phyloP scores from a whole-genome alignment of 2,329 filamentous ascomycete genomes.

The Xylariomycetidae sp. region DNA sequence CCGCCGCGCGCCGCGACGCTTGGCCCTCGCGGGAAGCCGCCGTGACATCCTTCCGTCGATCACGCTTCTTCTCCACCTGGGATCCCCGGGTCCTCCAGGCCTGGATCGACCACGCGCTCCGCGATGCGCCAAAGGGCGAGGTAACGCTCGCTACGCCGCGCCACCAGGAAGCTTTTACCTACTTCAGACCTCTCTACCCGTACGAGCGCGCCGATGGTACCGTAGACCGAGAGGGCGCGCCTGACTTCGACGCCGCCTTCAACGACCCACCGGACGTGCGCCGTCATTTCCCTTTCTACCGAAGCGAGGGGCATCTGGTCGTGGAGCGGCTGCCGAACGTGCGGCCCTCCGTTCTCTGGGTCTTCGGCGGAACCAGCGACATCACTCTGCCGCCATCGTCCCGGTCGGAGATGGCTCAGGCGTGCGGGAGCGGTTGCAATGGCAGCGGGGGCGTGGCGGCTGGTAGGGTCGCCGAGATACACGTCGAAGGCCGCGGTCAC shows the following conservation, averaged over 20 bases:
- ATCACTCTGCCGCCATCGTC: conserved; percentile 1
- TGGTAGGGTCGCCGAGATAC: conserved; percentile 4
- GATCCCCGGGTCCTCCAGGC: conserved; percentile 69
- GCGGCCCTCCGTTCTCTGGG: conserved; percentile 5
- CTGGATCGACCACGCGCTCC: conserved; percentile 66
- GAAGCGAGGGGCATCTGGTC: conserved; percentile 3
- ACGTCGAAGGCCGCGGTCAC: conserved; percentile 4
- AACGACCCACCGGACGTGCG: conserved; percentile 2
- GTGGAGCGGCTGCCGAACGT: conserved; percentile 3
- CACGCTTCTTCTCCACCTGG: conserved; percentile 74
- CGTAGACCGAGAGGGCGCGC: conserved; percentile 5
- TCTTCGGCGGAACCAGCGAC: conserved; percentile 3
- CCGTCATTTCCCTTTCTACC: conserved; percentile 3
- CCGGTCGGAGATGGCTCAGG: neutral
- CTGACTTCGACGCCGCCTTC: conserved; percentile 4
- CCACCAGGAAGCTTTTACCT: conserved; percentile 79
- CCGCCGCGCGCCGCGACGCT: conserved; percentile 64
- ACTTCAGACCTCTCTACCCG: conserved; percentile 51
- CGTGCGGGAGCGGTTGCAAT: conserved; percentile 3
- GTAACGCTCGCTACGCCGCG: conserved; percentile 75
- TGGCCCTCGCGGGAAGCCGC: conserved; percentile 75
- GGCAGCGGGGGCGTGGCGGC: conserved; percentile 5
- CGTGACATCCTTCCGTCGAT: conserved; percentile 57
- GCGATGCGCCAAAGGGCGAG: conserved; percentile 54
- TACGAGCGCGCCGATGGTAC: conserved; percentile 3